These are phyloP conservation scores for Onygena corvina DNA, from an alignment of 2,329 filamentous ascomycete genomes.

Conservation along the genomic window DNA sequence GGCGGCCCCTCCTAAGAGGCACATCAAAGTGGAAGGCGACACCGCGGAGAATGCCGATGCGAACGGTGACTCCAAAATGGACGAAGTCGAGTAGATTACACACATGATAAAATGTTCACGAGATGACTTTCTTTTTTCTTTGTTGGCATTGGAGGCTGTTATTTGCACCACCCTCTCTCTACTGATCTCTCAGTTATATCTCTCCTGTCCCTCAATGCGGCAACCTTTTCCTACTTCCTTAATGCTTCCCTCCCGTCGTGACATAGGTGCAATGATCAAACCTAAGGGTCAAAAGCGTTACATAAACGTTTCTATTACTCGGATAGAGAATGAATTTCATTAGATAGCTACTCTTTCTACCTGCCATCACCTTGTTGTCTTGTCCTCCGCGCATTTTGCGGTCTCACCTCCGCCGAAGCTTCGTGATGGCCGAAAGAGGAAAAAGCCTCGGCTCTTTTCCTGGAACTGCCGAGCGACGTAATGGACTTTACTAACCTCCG, in stretches of 20 bases:
- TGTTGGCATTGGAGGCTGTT: constrained; percentile 7
- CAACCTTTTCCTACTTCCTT: not conserved
- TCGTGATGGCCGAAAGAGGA: not conserved
- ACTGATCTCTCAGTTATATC: not conserved
- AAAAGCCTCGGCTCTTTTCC: constrained; percentile 7
- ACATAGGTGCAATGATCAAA: not conserved
- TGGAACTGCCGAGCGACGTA: not conserved
- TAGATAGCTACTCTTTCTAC: constrained; percentile 6
- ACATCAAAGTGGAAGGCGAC: constrained; percentile 59
- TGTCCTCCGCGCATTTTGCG: not conserved
- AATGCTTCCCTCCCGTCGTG: not conserved
- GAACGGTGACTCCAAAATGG: constrained; percentile 25
- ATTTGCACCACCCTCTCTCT: not conserved
- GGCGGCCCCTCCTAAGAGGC: constrained; percentile 51
- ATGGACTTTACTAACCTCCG: not conserved
- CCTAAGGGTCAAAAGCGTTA: not conserved
- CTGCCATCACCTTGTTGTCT: not conserved
- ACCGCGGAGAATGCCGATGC: constrained; percentile 58
- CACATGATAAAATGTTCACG: constrained; percentile 7
- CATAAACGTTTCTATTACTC: constrained; percentile 1
- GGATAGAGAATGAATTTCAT: constrained; percentile 3
- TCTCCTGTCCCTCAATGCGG: not conserved
- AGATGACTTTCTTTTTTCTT: constrained; percentile 4
- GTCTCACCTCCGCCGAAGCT: not conserved
- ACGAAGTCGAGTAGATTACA: constrained; percentile 14